Percentiles rank a stretch among this genome's conserved stretches.
These are phyloP conservation scores for Ephemerocybe angulata DNA, from an alignment of 768 basidiomycete genomes.

Conservation along the genomic window DNA sequence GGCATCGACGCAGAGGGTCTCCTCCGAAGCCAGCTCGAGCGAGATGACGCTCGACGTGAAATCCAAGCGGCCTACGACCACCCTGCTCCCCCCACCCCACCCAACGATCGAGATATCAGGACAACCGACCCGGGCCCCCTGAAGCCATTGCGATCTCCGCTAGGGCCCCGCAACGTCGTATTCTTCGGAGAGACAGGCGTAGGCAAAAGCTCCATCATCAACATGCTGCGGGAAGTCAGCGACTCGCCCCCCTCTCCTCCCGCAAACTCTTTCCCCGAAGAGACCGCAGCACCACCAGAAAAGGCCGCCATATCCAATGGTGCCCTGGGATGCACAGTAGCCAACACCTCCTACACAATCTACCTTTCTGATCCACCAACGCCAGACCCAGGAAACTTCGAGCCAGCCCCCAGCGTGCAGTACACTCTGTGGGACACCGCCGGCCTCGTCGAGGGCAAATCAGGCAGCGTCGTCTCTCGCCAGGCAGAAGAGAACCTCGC, in stretches of 20 bases:
- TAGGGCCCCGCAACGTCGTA: conserved; percentile 22
- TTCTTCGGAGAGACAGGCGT: conserved; percentile 38
- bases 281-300: too few relatives aligned
- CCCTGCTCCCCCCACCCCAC: too few relatives aligned
- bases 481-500: conserved; percentile 18
- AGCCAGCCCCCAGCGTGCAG: too few relatives aligned
- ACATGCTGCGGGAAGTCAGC: conserved; percentile 22
- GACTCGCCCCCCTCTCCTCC: not conserved
- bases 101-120: not conserved
- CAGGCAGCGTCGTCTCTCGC: conserved; percentile 14
- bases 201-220: conserved; percentile 29
- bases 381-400: too few relatives aligned
- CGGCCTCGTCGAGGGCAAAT: conserved; percentile 34
- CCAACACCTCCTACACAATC: conserved; percentile 23
- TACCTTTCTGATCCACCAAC: conserved; percentile 15
- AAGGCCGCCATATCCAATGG: conserved; percentile 28
- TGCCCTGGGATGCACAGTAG: conserved; percentile 32
- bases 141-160: too few relatives aligned
- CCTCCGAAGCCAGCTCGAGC: too few relatives aligned
- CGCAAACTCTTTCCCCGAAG: too few relatives aligned
- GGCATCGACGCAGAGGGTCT: too few relatives aligned
- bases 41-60: too few relatives aligned
- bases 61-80: too few relatives aligned
- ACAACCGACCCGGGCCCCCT: not conserved
- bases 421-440: conserved; percentile 36